A percentile compares a stretch with the other conserved stretches of the same genome.
Evolutionary conservation across 1,139 yeast species (phyloP).

Genomic region (Yamadazyma diddensiae): DNA sequence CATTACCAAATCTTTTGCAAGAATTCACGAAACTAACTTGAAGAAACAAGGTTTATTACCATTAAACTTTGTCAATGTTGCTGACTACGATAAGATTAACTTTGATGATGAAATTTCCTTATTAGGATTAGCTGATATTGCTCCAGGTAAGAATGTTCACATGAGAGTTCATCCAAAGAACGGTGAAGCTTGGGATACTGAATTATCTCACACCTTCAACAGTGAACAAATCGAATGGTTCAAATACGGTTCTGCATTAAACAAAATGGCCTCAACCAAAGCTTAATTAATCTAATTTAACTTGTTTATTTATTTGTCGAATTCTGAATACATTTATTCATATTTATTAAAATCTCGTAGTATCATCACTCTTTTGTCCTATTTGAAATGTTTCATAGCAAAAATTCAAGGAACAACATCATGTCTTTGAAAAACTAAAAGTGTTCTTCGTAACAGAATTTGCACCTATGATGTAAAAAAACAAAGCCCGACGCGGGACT

Average conservation of each 20-base stretch:
- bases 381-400: not conserved
- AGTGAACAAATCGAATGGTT: slow-evolving; percentile 97
- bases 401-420: not conserved
- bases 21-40: slow-evolving; percentile 68
- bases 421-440: not conserved
- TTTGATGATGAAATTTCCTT: slow-evolving; percentile 89
- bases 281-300: slow-evolving; percentile 3
- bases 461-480: slow-evolving; percentile 5
- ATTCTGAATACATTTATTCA: slow-evolving; percentile 2
- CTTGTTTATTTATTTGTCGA: slow-evolving; percentile 10
- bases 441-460: not conserved
- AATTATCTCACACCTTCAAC: slow-evolving; percentile 94
- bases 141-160: slow-evolving; percentile 90
- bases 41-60: slow-evolving; percentile 69
- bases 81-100: slow-evolving; percentile 92
- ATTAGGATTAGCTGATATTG: slow-evolving; percentile 76
- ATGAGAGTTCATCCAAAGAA: slow-evolving; percentile 88
- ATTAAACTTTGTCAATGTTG: slow-evolving; percentile 83
- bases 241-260: slow-evolving; percentile 98
- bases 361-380: not conserved
- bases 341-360: not conserved
- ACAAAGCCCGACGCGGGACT: slow-evolving; percentile 21
- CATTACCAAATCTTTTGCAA: slow-evolving; percentile 95
- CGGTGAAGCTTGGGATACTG: slow-evolving; percentile 83
- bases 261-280: slow-evolving; percentile 77